These are phyloP conservation scores for Nakaseomyces sp. DNA, from an alignment of 1,139 yeast genomes.

Conservation along the genomic window DNA sequence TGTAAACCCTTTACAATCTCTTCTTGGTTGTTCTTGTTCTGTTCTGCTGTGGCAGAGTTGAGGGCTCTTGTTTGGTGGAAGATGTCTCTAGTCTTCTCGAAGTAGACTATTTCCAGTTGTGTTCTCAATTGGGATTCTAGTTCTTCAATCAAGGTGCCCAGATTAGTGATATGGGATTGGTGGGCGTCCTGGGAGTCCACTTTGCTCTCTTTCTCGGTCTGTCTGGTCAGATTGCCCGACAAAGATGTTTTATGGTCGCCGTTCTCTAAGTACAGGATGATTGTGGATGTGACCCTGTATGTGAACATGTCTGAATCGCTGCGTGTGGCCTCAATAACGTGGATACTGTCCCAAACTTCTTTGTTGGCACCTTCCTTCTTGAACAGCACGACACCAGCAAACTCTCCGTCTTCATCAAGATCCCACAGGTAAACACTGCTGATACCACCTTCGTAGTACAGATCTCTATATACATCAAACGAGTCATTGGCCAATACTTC, in stretches of 20 bases:
- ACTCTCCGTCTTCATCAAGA: constrained; percentile 42
- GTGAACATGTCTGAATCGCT: constrained; percentile 38
- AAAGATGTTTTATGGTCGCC: constrained; percentile 39
- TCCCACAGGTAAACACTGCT: constrained; percentile 92
- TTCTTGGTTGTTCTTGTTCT: constrained; percentile 22
- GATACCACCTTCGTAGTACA: constrained; percentile 89
- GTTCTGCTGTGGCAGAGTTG: constrained; percentile 11
- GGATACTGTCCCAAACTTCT: constrained; percentile 77
- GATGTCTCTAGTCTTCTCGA: constrained; percentile 88
- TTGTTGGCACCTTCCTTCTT: constrained; percentile 45
- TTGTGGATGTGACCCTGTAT: constrained; percentile 80
- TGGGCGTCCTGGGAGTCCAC: constrained; percentile 13
- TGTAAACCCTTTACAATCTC: constrained; percentile 29
- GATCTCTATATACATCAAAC: constrained; percentile 83
- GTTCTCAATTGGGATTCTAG: constrained; percentile 82
- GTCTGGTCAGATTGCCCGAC: constrained; percentile 82
- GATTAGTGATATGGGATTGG: constrained; percentile 63
- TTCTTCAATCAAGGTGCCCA: constrained; percentile 82
- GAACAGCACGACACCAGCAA: constrained; percentile 87
- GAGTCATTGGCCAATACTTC: constrained; percentile 83
- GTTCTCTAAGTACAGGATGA: constrained; percentile 59
- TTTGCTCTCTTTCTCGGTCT: constrained; percentile 40
- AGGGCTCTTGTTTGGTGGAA: constrained; percentile 24
- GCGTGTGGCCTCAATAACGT: constrained; percentile 72
- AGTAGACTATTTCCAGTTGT: constrained; percentile 84